These are phyloP conservation scores for Phytophthora citricola DNA, from an alignment of 352 stramenopile genomes.

Conservation along the genomic window DNA sequence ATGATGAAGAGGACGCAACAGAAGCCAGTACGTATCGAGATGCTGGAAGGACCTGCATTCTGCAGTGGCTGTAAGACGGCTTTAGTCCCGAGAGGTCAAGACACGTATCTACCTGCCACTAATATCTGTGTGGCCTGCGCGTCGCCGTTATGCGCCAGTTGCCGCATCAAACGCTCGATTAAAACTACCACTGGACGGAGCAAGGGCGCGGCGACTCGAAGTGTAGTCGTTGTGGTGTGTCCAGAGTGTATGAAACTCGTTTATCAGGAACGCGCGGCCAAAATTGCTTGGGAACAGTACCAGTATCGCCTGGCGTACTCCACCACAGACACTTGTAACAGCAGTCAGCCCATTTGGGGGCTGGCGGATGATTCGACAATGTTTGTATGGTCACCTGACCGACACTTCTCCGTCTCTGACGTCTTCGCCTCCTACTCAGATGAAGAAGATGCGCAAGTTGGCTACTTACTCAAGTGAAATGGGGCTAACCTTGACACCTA, in stretches of 20 bases:
- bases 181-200: conserved; percentile 13
- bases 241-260: conserved; percentile 8
- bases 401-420: conserved; percentile 20
- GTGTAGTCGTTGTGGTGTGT: conserved; percentile 15
- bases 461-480: neutral
- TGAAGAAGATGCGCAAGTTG: conserved; percentile 2
- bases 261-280: conserved; percentile 1
- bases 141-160: conserved; percentile 14
- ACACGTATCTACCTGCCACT: neutral
- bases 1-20: conserved; percentile 12
- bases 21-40: neutral
- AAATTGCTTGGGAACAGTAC: conserved; percentile 25
- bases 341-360: conserved; percentile 15
- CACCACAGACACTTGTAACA: conserved; percentile 15
- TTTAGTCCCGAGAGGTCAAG: conserved; percentile 3
- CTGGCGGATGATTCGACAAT: conserved; percentile 14
- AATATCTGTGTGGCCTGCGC: conserved; percentile 11
- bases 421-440: conserved; percentile 7
- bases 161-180: conserved; percentile 21
- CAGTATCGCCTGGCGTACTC: conserved; percentile 15
- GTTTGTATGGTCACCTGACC: conserved; percentile 19
- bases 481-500: too few relatives aligned
- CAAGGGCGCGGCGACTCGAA: conserved; percentile 11
- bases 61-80: conserved; percentile 11
- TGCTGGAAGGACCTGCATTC: neutral